A percentile compares a stretch with the other conserved stretches of the same genome.
These are phyloP conservation scores for Noccaea bulbosa DNA, from an alignment of 345 rosid species.

Conservation along the genomic window DNA sequence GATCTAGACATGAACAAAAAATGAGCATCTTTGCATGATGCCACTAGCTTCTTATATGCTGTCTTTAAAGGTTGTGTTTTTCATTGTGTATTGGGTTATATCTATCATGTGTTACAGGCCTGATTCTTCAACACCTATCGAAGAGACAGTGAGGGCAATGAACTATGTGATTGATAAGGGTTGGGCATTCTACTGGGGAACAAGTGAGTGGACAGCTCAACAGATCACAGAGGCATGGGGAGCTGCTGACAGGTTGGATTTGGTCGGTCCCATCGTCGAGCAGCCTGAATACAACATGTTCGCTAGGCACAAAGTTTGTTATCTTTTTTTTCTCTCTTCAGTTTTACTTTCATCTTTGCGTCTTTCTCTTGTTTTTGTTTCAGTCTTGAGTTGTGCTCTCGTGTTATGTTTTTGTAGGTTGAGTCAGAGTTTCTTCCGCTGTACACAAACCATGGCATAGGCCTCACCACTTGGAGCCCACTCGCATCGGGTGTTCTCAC, in stretches of 20 bases:
- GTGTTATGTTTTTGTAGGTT: constrained; percentile 52
- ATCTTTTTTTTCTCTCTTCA: background rate
- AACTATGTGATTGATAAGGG: constrained; percentile 94
- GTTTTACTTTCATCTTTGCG: background rate
- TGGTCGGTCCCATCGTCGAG: constrained; percentile 96
- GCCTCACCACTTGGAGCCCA: constrained; percentile 99
- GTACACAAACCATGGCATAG: constrained; percentile 82
- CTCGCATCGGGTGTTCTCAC: constrained; percentile 98
- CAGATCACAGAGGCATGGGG: constrained; percentile 99
- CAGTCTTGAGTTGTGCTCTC: background rate
- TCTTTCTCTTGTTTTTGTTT: background rate
- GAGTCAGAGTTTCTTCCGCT: constrained; percentile 91
- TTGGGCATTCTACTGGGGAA: constrained; percentile 99
- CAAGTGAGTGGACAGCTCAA: constrained; percentile 98
- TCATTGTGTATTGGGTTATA: background rate
- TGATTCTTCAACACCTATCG: constrained; percentile 80
- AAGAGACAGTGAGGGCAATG: constrained; percentile 98
- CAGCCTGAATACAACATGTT: constrained; percentile 94
- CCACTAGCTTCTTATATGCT: background rate
- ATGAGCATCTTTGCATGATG: constrained; percentile 8
- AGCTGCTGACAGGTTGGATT: constrained; percentile 74
- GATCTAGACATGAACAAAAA: background rate
- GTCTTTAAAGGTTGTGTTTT: constrained; percentile 30
- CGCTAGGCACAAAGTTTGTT: constrained; percentile 81
- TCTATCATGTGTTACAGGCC: constrained; percentile 59